These are phyloP conservation scores for Gleditsia sinensis DNA, from an alignment of 306 rosid species.

Conservation along the genomic window DNA sequence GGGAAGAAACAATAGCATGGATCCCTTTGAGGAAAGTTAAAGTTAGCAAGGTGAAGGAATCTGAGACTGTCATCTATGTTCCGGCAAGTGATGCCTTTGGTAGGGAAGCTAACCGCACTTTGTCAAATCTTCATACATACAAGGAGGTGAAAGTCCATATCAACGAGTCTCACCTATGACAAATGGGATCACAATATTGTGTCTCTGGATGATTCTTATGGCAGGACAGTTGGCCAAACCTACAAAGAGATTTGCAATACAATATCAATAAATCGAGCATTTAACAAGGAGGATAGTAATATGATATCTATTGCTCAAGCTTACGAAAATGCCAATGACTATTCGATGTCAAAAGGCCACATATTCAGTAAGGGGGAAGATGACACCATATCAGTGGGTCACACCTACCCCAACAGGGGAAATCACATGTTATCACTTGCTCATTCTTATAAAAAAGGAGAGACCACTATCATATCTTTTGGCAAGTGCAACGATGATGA, in stretches of 20 bases:
- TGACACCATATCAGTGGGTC: constrained; percentile 34
- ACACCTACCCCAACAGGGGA: constrained; percentile 39
- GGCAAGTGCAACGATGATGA: constrained; percentile 65
- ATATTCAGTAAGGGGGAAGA: constrained; percentile 48
- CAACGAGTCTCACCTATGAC: constrained; percentile 47
- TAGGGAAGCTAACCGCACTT: constrained; percentile 32
- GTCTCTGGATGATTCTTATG: constrained; percentile 44
- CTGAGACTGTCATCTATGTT: constrained; percentile 49
- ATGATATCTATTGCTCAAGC: constrained; percentile 53
- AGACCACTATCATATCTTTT: constrained; percentile 79
- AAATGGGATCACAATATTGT: constrained; percentile 48
- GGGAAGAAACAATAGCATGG: constrained; percentile 55
- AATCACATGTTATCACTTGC: constrained; percentile 42
- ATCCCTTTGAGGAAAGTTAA: constrained; percentile 70
- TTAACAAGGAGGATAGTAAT: constrained; percentile 45
- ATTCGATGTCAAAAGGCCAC: constrained; percentile 41
- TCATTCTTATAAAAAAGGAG: constrained; percentile 56
- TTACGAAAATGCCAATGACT: constrained; percentile 46
- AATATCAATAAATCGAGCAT: constrained; percentile 40
- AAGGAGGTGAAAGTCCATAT: constrained; percentile 40
- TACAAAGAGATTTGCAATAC: constrained; percentile 44
- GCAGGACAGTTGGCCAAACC: constrained; percentile 55
- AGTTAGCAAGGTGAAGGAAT: constrained; percentile 72
- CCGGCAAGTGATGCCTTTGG: constrained; percentile 47
- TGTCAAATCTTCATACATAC: constrained; percentile 40